phyloP scores from a whole-genome alignment of 805 yeast genomes.

The Soucietia sequanensis region DNA sequence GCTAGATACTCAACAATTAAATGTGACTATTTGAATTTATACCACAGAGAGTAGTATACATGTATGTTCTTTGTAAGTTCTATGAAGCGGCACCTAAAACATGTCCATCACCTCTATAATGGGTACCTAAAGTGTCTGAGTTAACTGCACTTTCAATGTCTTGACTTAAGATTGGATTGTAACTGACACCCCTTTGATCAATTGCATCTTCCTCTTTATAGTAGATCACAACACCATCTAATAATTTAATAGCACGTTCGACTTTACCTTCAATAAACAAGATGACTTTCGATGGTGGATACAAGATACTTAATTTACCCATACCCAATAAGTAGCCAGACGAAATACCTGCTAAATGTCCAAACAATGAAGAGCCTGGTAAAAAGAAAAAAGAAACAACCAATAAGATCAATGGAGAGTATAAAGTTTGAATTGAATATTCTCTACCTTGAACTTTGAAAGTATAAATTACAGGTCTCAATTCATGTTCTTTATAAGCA shows the following conservation, averaged over 20 bases:
- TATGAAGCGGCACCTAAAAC: slow-evolving; percentile 16
- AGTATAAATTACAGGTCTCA: slow-evolving; percentile 39
- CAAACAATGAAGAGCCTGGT: slow-evolving; percentile 70
- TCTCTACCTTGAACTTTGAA: slow-evolving; percentile 32
- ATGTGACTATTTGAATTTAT: too few relatives aligned
- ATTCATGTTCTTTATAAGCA: slow-evolving; percentile 45
- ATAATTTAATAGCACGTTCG: slow-evolving; percentile 45
- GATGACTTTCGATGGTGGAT: slow-evolving; percentile 66
- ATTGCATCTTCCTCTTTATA: slow-evolving; percentile 61
- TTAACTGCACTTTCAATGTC: slow-evolving; percentile 19
- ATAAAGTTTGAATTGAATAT: slow-evolving; percentile 54
- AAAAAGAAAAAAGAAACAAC: slow-evolving; percentile 49
- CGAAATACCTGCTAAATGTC: slow-evolving; percentile 66
- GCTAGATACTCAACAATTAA: too few relatives aligned
- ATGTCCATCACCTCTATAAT: slow-evolving; percentile 17
- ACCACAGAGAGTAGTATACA: too few relatives aligned
- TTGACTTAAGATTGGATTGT: slow-evolving; percentile 23
- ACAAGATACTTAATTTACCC: slow-evolving; percentile 55
- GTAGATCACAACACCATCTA: slow-evolving; percentile 56
- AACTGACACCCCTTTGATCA: slow-evolving; percentile 37
- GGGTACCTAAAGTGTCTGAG: slow-evolving; percentile 5
- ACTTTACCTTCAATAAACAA: slow-evolving; percentile 63
- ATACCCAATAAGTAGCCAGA: slow-evolving; percentile 64
- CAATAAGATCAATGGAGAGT: slow-evolving; percentile 53
- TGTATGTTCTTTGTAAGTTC: slow-evolving; percentile 31